phyloP scores from a whole-genome alignment of 2,329 filamentous ascomycete species.

The Capronia coronata region DNA sequence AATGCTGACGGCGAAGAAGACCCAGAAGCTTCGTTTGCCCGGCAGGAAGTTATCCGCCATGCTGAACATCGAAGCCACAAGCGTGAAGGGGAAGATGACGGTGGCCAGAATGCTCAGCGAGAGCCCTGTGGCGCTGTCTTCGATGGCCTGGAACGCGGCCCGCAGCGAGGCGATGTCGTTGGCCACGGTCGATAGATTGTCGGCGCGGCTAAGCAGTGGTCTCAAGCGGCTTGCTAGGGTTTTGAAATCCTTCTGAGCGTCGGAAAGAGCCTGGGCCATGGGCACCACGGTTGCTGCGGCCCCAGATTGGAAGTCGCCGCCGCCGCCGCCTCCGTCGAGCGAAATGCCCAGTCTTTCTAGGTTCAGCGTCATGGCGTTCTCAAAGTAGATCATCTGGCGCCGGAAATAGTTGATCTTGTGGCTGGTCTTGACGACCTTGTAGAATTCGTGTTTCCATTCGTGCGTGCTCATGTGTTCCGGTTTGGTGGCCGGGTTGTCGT shows the following conservation, averaged over 20 bases:
- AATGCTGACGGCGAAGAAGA: slow-evolving; percentile 6
- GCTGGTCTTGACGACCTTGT: slow-evolving; percentile 1
- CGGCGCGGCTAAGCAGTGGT: background rate
- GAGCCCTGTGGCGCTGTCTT: background rate
- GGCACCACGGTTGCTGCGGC: background rate
- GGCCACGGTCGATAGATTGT: slow-evolving; percentile 1
- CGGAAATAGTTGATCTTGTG: slow-evolving; percentile 5
- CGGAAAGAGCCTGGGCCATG: background rate
- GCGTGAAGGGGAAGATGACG: slow-evolving; percentile 3
- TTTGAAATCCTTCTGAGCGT: slow-evolving; percentile 2
- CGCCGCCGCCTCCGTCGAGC: background rate
- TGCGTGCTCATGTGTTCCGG: background rate
- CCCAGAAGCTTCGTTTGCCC: background rate
- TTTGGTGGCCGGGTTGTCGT: slow-evolving; percentile 1
- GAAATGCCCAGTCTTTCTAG: background rate
- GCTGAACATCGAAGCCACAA: slow-evolving; percentile 4
- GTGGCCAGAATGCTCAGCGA: slow-evolving; percentile 4
- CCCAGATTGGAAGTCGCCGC: too few species aligned
- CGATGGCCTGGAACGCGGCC: slow-evolving; percentile 3
- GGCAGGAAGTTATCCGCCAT: background rate
- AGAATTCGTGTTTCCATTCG: slow-evolving; percentile 2
- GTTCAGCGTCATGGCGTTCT: background rate
- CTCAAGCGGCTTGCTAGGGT: background rate
- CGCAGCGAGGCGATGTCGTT: slow-evolving; percentile 5
- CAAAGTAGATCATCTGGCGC: slow-evolving; percentile 3